Percentiles rank a stretch among this genome's conserved stretches.
These are phyloP conservation scores for Rhodotorula sp. DNA, from an alignment of 1,284 basidiomycete genomes.

Conservation along the genomic window DNA sequence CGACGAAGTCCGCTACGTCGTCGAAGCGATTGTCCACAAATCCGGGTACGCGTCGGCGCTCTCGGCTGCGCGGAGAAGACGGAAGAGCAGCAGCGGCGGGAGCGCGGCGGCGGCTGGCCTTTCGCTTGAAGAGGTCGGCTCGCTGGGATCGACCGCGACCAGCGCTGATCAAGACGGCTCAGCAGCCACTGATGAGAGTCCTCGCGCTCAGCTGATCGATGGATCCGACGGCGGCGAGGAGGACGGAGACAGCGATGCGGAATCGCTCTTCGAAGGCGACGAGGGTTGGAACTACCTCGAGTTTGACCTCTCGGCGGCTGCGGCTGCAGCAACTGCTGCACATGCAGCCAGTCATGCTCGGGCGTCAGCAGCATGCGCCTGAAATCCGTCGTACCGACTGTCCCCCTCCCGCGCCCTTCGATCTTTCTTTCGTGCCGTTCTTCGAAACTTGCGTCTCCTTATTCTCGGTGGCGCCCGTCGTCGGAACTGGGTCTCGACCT, in stretches of 20 bases:
- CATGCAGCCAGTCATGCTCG: not conserved
- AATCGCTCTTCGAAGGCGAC: not conserved
- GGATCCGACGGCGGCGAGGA: not conserved
- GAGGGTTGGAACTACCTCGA: constrained; percentile 32
- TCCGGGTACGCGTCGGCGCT: not conserved
- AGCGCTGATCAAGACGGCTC: not conserved
- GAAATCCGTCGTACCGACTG: not conserved
- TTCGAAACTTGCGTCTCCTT: no score
- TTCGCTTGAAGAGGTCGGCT: not conserved
- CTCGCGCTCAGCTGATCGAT: not conserved
- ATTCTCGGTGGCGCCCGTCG: no score
- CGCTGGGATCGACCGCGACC: no score
- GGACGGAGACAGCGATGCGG: not conserved
- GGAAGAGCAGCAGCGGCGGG: constrained; percentile 3
- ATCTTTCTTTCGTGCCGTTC: no score
- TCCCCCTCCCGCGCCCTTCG: not conserved
- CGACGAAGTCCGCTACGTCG: constrained; percentile 31
- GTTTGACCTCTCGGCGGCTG: constrained; percentile 20
- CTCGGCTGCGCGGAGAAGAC: not conserved
- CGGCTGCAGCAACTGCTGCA: constrained; percentile 9
- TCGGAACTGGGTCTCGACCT: no score
- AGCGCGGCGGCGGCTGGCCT: not conserved
- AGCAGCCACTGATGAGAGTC: not conserved
- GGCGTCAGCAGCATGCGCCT: not conserved
- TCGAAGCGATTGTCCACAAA: constrained; percentile 36